phyloP scores from a whole-genome alignment of 108 stramenopile genomes.

The Discostella pseudostelligera region DNA sequence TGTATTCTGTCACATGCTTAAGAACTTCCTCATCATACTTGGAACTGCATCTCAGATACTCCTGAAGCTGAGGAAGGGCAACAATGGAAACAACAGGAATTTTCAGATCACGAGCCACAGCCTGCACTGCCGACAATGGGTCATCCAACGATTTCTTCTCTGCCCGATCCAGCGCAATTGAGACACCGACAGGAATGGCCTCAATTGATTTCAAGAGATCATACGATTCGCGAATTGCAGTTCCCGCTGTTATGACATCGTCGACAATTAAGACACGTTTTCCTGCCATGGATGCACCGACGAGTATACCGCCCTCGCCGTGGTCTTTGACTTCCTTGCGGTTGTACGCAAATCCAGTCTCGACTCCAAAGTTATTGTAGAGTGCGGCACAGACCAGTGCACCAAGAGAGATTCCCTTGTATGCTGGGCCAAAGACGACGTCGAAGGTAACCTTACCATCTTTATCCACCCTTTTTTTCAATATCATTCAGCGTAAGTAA shows the following conservation, averaged over 20 bases:
- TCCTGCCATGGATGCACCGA: slow-evolving; percentile 87
- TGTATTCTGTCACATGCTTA: slow-evolving; percentile 62
- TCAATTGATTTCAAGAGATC: slow-evolving; percentile 73
- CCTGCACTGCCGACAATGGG: slow-evolving; percentile 86
- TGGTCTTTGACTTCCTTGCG: slow-evolving; percentile 99
- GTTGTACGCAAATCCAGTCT: slow-evolving; percentile 93
- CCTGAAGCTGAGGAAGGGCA: slow-evolving; percentile 79
- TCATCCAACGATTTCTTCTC: slow-evolving; percentile 86
- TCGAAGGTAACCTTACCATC: slow-evolving; percentile 84
- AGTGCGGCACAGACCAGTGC: slow-evolving; percentile 91
- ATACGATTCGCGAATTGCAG: slow-evolving; percentile 94
- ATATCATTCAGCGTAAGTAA: neutral
- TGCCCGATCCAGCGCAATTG: slow-evolving; percentile 95
- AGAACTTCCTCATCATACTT: slow-evolving; percentile 63
- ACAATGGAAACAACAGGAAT: slow-evolving; percentile 90
- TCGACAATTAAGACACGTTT: slow-evolving; percentile 96
- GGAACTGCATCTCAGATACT: slow-evolving; percentile 61
- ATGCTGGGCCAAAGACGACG: slow-evolving; percentile 97
- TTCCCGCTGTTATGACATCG: slow-evolving; percentile 99
- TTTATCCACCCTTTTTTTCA: slow-evolving; percentile 52
- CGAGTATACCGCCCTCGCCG: slow-evolving; percentile 95
- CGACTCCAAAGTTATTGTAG: slow-evolving; percentile 76
- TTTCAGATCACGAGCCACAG: slow-evolving; percentile 82
- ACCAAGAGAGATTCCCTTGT: slow-evolving; percentile 99
- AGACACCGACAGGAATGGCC: slow-evolving; percentile 88